Percentiles rank a stretch among this genome's conserved stretches.
Conservation (phyloP, 2,329 filamentous ascomycete species). For the Aspergillus melleus region DNA sequence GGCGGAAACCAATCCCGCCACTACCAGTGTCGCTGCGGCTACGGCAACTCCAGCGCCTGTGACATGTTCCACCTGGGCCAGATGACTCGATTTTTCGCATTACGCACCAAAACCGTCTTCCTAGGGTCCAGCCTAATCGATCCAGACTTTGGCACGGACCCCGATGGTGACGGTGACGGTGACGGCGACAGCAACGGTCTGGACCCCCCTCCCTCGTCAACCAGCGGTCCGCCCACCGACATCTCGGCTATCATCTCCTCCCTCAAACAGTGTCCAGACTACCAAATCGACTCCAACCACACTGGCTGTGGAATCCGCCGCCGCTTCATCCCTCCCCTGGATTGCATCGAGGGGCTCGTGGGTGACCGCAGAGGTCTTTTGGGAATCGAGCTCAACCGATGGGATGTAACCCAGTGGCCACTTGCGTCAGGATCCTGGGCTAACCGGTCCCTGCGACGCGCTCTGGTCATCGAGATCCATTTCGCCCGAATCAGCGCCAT, state of each 20-base stretch:
- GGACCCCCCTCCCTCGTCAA: not conserved
- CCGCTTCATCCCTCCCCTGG: conserved; percentile 40
- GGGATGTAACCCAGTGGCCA: conserved; percentile 16
- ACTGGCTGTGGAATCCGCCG: conserved; percentile 44
- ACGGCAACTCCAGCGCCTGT: conserved; percentile 44
- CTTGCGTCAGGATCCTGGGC: conserved; percentile 21
- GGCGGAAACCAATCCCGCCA: conserved; percentile 22
- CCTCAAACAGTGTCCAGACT: conserved; percentile 43
- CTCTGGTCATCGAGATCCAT: conserved; percentile 26
- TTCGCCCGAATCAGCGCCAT: conserved; percentile 26
- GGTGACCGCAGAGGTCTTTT: conserved; percentile 33
- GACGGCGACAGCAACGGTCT: conserved; percentile 13
- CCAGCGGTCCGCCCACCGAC: conserved; percentile 24
- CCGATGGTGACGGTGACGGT: conserved; percentile 13
- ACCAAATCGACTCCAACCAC: conserved; percentile 45
- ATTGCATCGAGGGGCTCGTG: conserved; percentile 39
- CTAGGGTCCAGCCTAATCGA: conserved; percentile 43
- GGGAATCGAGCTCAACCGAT: conserved; percentile 23
- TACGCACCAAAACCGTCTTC: conserved; percentile 43
- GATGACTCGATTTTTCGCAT: conserved; percentile 44
- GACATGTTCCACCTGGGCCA: conserved; percentile 48
- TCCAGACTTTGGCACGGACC: conserved; percentile 28
- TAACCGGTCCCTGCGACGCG: conserved; percentile 17
- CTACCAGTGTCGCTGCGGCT: conserved; percentile 43
- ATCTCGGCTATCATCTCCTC: conserved; percentile 37